Base-by-base conservation (phyloP, 805 yeast species). In the Pichia deserticola region DNA sequence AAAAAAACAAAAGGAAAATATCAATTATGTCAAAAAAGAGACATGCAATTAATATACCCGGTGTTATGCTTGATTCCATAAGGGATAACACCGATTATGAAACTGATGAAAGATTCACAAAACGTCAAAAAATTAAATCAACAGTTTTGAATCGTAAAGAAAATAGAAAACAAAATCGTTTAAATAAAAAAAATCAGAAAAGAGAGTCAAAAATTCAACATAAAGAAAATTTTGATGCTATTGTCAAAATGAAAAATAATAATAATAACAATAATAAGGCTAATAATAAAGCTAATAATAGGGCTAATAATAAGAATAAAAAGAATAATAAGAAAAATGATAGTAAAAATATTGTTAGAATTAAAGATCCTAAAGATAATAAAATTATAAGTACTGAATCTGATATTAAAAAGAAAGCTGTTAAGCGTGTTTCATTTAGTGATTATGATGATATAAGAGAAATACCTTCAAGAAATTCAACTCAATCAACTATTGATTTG, bases 41-140 rank as follows among this genome's bases (percentile, higher is more conserved):
- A 28, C 71, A 64, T 44, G 65, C 65, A n/a, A 68, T 73, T 40
- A 65, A 67, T 42, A 64, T 74, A 43, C 78, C 78, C 1, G 75
- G 74, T 13, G 64, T 60, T 29, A 55, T 74, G 41, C 58, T 74
- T 35, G 77, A 74, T 47, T 69, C 66, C 54, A 72, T 74, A 42
- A 60, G 69, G 37, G 61, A 60, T 20, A 65, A 59, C 11, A 70
- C 60, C 10, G 64, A 58, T 12, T 72, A 72, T 46, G 69, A 53
- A n/a, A 47, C 53, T 27, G 71, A 68, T 49, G 61, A 57, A 36
- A 54, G 68, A 40, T 64, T 67, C 47, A 51, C 53, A 37, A 54
- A 47, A 48, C 68, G 54, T 57, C 62, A 58, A 53, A 58, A 49
- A 49, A 57, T 51, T 52, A 56, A 34, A 42, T 57, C 36, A 8